A percentile compares a stretch with the other conserved stretches of the same genome.
Evolutionary conservation across 495 filamentous ascomycete species (phyloP).

Genomic region (Podospora didyma): DNA sequence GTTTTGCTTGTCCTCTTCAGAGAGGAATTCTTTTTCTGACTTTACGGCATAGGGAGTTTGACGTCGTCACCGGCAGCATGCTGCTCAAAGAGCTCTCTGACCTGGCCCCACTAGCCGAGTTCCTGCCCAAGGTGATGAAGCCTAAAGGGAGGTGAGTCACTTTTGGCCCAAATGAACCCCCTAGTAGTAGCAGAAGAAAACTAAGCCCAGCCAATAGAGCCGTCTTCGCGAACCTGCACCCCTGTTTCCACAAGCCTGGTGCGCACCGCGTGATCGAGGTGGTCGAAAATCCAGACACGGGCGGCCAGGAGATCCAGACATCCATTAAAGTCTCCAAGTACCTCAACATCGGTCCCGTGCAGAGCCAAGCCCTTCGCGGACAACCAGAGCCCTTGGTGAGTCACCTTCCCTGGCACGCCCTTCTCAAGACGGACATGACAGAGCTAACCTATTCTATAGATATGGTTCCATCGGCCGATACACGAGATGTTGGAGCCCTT

Average conservation of each 20-base stretch:
- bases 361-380: not conserved
- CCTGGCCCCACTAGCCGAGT: not conserved
- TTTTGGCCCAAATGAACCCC: too few relatives aligned
- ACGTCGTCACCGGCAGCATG: slow-evolving; percentile 1
- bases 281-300: not conserved
- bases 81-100: slow-evolving; percentile 2
- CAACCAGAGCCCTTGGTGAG: not conserved
- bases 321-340: not conserved
- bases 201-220: not conserved
- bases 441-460: not conserved
- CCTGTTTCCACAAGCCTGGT: not conserved
- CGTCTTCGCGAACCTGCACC: slow-evolving; percentile 1
- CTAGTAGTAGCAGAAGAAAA: too few relatives aligned
- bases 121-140: slow-evolving; percentile 1
- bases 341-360: slow-evolving; percentile 1
- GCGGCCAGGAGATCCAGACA: not conserved
- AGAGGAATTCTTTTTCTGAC: not conserved
- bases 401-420: not conserved
- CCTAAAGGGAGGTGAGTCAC: not conserved
- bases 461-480: not conserved
- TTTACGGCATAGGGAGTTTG: not conserved
- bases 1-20: too few relatives aligned
- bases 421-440: not conserved
- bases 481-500: not conserved
- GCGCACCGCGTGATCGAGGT: not conserved